Evolutionary conservation across 2,329 filamentous ascomycete genomes (phyloP).

Genomic region (Raffaelea albimanens): DNA sequence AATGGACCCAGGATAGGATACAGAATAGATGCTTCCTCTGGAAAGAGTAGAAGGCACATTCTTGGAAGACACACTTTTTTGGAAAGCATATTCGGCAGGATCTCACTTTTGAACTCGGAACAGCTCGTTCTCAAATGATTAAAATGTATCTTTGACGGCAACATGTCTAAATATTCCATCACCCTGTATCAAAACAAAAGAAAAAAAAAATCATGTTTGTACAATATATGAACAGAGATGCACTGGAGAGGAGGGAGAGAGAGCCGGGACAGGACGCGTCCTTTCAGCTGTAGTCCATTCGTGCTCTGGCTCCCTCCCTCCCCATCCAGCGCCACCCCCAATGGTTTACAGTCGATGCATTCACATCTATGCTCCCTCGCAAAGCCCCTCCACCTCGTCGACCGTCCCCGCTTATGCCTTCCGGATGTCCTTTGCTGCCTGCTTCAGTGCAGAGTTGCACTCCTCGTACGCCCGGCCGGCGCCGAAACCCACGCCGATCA

Average conservation of each 20-base stretch:
- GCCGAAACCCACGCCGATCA: slow-evolving; percentile 87
- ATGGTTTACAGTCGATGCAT: not conserved
- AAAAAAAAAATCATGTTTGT: slow-evolving; percentile 1
- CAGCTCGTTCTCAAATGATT: too few relatives aligned
- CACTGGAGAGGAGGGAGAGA: too few relatives aligned
- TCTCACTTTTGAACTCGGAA: too few relatives aligned
- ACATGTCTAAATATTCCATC: not conserved
- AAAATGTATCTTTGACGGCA: not conserved
- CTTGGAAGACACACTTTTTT: too few relatives aligned
- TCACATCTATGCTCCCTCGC: not conserved
- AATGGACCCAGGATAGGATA: too few relatives aligned
- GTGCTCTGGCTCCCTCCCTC: not conserved
- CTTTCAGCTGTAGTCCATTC: too few relatives aligned
- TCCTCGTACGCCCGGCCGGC: slow-evolving; percentile 96
- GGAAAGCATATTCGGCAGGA: too few relatives aligned
- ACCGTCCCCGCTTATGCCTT: slow-evolving; percentile 27
- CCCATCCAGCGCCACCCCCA: not conserved
- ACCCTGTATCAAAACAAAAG: slow-evolving; percentile 1
- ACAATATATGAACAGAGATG: not conserved
- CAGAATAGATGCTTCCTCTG: too few relatives aligned
- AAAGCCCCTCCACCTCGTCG: not conserved
- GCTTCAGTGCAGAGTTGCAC: slow-evolving; percentile 74
- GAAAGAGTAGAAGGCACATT: too few relatives aligned
- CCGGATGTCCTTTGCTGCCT: slow-evolving; percentile 49
- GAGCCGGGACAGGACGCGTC: too few relatives aligned